Percentiles rank a stretch among this genome's conserved stretches.
Evolutionary conservation across 169 alveolate genomes (phyloP).

Genomic region (Babesia gibsoni): DNA sequence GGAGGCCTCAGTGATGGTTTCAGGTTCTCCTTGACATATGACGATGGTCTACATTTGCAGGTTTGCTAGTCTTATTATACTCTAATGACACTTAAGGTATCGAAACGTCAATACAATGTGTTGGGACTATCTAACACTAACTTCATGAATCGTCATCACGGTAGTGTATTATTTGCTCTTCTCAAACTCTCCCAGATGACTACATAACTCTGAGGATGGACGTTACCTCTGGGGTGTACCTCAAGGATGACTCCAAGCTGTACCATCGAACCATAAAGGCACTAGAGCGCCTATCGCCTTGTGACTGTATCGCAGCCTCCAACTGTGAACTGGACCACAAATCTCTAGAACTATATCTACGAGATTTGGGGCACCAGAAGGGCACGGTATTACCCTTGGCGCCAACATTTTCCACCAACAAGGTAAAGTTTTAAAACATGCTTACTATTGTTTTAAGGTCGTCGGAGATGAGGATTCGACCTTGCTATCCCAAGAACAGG

Average conservation of each 20-base stretch:
- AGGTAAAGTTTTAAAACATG: neutral
- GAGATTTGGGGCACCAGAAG: neutral
- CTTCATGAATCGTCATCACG: constrained; percentile 24
- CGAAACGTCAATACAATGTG: neutral
- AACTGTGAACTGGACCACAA: neutral
- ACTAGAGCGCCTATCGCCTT: constrained; percentile 15
- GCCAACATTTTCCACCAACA: neutral
- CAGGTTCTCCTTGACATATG: constrained; percentile 12
- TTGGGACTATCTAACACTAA: constrained; percentile 48
- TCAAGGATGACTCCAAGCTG: constrained; percentile 16
- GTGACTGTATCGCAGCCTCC: constrained; percentile 12
- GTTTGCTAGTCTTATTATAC: neutral
- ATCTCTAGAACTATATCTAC: neutral
- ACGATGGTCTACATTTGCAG: constrained; percentile 21
- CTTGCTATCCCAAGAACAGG: neutral
- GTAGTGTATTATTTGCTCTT: neutral
- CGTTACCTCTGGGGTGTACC: neutral
- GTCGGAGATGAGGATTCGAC: neutral
- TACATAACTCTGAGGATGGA: constrained; percentile 29
- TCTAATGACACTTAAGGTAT: neutral
- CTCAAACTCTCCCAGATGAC: constrained; percentile 2
- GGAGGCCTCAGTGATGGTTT: neutral
- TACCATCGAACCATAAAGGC: constrained; percentile 17
- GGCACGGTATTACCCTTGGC: neutral
- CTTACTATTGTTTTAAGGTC: neutral